Evolutionary conservation across 495 filamentous ascomycete genomes (phyloP).

Genomic region (Arthonia radiata): DNA sequence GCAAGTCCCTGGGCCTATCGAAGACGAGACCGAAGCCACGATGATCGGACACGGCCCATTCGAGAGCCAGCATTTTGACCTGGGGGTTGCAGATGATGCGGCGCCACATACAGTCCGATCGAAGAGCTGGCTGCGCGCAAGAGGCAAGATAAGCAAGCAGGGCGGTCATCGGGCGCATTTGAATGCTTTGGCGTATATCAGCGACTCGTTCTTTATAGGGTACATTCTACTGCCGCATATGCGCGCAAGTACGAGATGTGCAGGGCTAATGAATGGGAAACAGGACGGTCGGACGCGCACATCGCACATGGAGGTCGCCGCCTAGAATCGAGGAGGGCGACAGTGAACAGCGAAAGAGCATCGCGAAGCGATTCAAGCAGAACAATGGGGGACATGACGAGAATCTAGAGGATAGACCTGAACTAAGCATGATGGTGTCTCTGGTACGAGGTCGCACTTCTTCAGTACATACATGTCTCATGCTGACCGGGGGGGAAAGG

Average conservation of each 20-base stretch:
- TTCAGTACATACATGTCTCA: no score
- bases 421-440: constrained; percentile 87
- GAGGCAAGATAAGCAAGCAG: background rate
- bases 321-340: constrained; percentile 2
- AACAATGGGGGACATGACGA: background rate
- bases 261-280: constrained; percentile 13
- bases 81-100: constrained; percentile 21
- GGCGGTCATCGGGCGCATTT: constrained; percentile 38
- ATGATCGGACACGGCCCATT: constrained; percentile 24
- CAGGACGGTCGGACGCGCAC: constrained; percentile 12
- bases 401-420: constrained; percentile 10
- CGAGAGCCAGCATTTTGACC: constrained; percentile 25
- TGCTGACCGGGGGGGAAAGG: no score
- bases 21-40: constrained; percentile 6
- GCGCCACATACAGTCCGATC: background rate
- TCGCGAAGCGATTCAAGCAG: constrained; percentile 1
- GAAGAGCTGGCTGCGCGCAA: background rate
- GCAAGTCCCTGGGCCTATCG: constrained; percentile 11
- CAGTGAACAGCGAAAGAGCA: constrained; percentile 5
- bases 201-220: constrained; percentile 76
- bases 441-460: no score
- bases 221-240: constrained; percentile 58
- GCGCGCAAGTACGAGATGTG: constrained; percentile 13
- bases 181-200: constrained; percentile 73
- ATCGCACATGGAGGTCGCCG: constrained; percentile 12